phyloP scores from a whole-genome alignment of 441 rosid genomes.

The Metrosideros polymorpha region DNA sequence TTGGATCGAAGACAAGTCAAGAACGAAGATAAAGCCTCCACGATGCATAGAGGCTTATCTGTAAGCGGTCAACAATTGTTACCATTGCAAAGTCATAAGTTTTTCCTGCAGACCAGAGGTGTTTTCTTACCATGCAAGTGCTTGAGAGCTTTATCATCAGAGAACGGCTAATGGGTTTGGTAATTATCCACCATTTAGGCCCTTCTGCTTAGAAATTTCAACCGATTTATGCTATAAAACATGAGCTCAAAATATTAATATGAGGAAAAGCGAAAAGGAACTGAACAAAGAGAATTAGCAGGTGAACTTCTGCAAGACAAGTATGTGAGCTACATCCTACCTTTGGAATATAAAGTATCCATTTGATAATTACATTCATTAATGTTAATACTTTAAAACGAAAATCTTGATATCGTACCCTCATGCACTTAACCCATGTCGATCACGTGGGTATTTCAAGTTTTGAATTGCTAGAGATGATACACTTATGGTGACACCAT shows the following conservation, averaged over 20 bases:
- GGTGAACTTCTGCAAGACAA: neutral
- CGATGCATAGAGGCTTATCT: neutral
- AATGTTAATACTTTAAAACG: neutral
- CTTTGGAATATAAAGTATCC: neutral
- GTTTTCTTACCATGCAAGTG: neutral
- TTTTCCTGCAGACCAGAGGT: neutral
- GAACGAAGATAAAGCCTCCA: neutral
- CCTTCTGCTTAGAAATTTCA: neutral
- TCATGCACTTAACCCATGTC: neutral
- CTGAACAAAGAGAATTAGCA: neutral
- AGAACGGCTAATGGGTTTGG: neutral
- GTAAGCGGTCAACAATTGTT: neutral
- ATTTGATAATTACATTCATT: neutral
- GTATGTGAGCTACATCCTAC: neutral
- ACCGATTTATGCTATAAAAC: neutral
- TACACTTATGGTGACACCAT: neutral
- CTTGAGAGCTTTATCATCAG: neutral
- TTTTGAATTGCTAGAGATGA: neutral
- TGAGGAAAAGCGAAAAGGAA: neutral
- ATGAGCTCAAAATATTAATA: neutral
- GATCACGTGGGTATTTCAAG: neutral
- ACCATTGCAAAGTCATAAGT: neutral
- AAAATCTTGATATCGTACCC: neutral
- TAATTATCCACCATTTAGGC: neutral
- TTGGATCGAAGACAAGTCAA: neutral